Base-by-base conservation (phyloP, 176 grass and related monocot species). In the Cymbopogon citratus region DNA sequence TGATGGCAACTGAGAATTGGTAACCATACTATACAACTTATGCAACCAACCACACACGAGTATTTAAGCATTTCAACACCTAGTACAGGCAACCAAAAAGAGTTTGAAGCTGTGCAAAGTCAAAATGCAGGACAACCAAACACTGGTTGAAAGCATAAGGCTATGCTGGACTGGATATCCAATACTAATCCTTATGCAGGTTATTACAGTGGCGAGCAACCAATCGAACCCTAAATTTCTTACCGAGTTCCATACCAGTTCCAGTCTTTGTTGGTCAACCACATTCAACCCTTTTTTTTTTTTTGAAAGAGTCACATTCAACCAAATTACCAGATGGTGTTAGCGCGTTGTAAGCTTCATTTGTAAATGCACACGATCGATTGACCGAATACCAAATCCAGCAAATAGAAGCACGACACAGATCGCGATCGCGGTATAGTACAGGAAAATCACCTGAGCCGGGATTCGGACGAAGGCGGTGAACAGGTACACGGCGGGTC, bases 401-500 rank as follows among this genome's bases (percentile, higher is more conserved):
- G 8, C 14, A 34, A 52, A 39, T 26, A 43, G 6, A 81, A 81
- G 16, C 4, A 49, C 10, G 11, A 34, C 62, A 35, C 27, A 48
- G 63, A 24, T 56, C 7, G 19, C 16, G 24, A 68, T 46, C 29
- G 77, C 12, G 38, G 16, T 46, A 12, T 54, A 24, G 21, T 68
- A 6, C 26, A 9, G 63, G 36, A 12, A 14, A 40, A 69, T 73
- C 61, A 93, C 96, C 96, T 99, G 96, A 21, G 92, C 87, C n/a
- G 96, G 96, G 49, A 99, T 95, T 45, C 96, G 81, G 19, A 63
- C 76, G 74, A 99, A 87, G 54, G 87, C 69, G 14, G 90, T 84
- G 80, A 95, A 93, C 33, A 95, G 38, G 80, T 93, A 95, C 4
- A 77, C 74, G 6, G 80, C 40, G 64, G 62, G 46, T 11, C 84